These are phyloP conservation scores for Penicillium sp. DNA, from an alignment of 2,329 filamentous ascomycete genomes.

Conservation along the genomic window DNA sequence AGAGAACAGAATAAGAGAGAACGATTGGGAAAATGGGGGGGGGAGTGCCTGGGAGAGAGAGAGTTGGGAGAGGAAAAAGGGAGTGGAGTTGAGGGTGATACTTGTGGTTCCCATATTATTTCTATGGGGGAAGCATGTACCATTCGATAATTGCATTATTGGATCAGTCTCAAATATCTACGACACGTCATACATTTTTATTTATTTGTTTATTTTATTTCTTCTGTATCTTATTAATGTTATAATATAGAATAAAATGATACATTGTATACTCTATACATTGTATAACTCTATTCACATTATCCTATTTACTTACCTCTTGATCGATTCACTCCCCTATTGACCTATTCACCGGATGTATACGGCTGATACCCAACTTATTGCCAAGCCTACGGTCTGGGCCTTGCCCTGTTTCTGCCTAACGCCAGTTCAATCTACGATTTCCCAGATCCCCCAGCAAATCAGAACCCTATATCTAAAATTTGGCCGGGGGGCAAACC, in stretches of 20 bases:
- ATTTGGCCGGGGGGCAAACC: not conserved
- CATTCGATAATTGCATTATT: not conserved
- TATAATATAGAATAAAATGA: too few relatives aligned
- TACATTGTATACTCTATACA: not conserved
- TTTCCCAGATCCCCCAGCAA: not conserved
- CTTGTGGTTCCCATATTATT: constrained; percentile 5
- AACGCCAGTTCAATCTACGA: not conserved
- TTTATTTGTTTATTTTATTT: not conserved
- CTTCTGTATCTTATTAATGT: too few relatives aligned
- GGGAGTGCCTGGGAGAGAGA: not conserved
- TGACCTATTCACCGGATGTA: not conserved
- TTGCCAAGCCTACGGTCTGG: constrained; percentile 1
- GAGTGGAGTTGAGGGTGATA: constrained; percentile 3
- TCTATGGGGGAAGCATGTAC: constrained; percentile 1
- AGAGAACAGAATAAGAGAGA: not conserved
- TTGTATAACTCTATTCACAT: not conserved
- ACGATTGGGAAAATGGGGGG: not conserved
- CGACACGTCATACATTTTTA: constrained; percentile 6
- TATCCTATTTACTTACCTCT: not conserved
- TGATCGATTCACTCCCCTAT: not conserved
- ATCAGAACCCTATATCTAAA: not conserved
- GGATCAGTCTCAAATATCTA: constrained; percentile 9
- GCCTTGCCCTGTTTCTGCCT: constrained; percentile 1
- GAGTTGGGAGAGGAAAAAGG: not conserved
- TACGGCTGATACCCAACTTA: not conserved